Conservation (phyloP, 441 rosid species). For the Croton setiger region DNA sequence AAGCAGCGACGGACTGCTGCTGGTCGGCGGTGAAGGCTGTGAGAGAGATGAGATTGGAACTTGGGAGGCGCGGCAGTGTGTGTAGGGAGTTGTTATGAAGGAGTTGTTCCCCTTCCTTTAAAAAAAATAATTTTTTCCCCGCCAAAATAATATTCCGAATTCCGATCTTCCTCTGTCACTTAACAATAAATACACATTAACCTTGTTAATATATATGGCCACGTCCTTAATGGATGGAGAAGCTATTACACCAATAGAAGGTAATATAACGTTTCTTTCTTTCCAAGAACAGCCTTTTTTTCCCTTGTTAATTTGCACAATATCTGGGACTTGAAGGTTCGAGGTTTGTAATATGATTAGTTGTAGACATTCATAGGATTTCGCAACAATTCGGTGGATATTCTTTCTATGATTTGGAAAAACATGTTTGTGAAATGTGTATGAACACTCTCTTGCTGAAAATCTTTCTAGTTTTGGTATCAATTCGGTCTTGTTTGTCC, state of each 20-base stretch:
- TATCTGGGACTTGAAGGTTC: background rate
- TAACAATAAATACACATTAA: constrained; percentile 28
- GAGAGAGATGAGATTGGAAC: too few relatives aligned
- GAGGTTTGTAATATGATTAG: background rate
- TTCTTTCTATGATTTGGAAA: background rate
- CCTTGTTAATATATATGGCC: constrained; percentile 59
- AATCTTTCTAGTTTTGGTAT: background rate
- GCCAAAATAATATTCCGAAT: too few relatives aligned
- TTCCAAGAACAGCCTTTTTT: background rate
- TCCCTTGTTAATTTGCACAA: background rate
- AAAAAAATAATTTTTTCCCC: too few relatives aligned
- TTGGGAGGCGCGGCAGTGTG: too few relatives aligned
- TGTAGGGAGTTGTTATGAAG: too few relatives aligned
- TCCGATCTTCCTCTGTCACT: too few relatives aligned
- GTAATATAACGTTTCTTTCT: constrained; percentile 29
- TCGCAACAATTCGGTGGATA: background rate
- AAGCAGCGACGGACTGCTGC: too few relatives aligned
- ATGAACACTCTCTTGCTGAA: background rate
- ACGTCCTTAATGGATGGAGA: constrained; percentile 74
- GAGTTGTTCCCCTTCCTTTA: too few relatives aligned
- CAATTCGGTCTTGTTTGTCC: background rate
- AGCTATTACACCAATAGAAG: constrained; percentile 82
- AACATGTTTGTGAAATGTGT: background rate
- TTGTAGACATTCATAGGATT: background rate
- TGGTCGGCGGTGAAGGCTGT: too few relatives aligned